Percentiles rank a stretch among this genome's conserved stretches.
Evolutionary conservation across 805 yeast species (phyloP).

Genomic region (Metschnikowia henanensis): DNA sequence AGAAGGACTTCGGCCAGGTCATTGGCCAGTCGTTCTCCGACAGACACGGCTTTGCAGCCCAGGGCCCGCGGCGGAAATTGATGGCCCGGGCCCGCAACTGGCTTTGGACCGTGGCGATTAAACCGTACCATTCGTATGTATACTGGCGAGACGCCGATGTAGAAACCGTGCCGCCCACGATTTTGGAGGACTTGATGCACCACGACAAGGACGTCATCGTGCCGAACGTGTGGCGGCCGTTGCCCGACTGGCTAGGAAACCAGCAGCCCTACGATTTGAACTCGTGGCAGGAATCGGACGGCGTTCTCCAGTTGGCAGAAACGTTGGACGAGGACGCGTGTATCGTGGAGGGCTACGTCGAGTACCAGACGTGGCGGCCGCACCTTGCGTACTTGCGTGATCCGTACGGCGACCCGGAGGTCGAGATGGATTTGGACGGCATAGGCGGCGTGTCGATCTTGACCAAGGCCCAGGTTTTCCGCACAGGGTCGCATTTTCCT

Average conservation of each 20-base stretch:
- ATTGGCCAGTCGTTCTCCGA: conserved; percentile 93
- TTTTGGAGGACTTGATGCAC: conserved; percentile 89
- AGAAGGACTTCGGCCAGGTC: conserved; percentile 90
- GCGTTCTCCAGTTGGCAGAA: conserved; percentile 76
- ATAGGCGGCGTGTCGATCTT: conserved; percentile 96
- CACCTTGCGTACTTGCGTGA: conserved; percentile 94
- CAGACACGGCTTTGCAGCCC: conserved; percentile 94
- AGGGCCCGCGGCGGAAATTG: conserved; percentile 90
- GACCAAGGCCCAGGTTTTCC: conserved; percentile 82
- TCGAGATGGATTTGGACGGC: conserved; percentile 92
- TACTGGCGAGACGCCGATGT: conserved; percentile 99
- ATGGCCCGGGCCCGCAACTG: conserved; percentile 98
- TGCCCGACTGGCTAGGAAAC: conserved; percentile 83
- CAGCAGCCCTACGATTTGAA: conserved; percentile 85
- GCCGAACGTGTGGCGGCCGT: conserved; percentile 91
- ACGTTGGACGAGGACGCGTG: conserved; percentile 88
- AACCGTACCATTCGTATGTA: conserved; percentile 93
- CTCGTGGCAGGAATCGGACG: conserved; percentile 85
- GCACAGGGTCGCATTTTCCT: conserved; percentile 91
- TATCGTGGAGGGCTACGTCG: conserved; percentile 96
- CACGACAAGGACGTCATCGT: conserved; percentile 91
- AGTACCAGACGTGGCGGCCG: conserved; percentile 97
- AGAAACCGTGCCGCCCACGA: conserved; percentile 83
- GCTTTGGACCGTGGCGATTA: conserved; percentile 81
- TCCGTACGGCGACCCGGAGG: conserved; percentile 93